A percentile compares a stretch with the other conserved stretches of the same genome.
These are phyloP conservation scores for Porodaedalea pini DNA, from an alignment of 1,284 basidiomycete species.

Conservation along the genomic window DNA sequence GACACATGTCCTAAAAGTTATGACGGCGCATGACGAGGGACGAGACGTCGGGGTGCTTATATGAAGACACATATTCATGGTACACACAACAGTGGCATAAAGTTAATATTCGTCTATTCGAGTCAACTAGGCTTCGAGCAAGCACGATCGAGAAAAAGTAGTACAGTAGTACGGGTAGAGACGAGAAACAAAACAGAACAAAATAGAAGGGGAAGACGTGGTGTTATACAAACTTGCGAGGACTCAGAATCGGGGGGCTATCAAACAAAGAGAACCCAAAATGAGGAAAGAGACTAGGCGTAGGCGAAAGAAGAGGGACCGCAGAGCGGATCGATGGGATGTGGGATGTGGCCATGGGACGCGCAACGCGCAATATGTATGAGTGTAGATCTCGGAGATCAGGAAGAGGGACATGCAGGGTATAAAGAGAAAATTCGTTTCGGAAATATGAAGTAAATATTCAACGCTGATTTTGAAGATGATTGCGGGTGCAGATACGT, in stretches of 20 bases:
- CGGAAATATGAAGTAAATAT: neutral
- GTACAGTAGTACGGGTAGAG: neutral
- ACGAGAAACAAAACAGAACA: neutral
- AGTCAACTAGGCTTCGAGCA: too few species aligned
- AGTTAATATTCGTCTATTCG: too few species aligned
- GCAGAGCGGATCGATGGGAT: neutral
- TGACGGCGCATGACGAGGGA: too few species aligned
- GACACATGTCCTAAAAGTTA: too few species aligned
- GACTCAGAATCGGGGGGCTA: too few species aligned
- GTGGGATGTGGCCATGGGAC: too few species aligned
- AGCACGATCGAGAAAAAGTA: neutral
- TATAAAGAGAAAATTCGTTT: neutral
- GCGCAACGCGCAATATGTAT: neutral
- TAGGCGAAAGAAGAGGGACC: neutral
- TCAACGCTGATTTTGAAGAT: neutral
- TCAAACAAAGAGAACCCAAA: neutral
- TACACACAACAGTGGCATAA: too few species aligned
- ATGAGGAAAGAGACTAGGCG: neutral
- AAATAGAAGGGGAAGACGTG: neutral
- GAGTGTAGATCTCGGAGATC: neutral
- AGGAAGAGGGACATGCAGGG: neutral
- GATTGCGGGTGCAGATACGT: neutral
- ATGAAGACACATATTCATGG: too few species aligned
- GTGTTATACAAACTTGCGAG: conserved; percentile 5
- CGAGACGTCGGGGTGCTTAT: too few species aligned